A percentile compares a stretch with the other conserved stretches of the same genome.
Evolutionary conservation across 2,329 filamentous ascomycete species (phyloP).

Genomic region (Thelonectria discophora): DNA sequence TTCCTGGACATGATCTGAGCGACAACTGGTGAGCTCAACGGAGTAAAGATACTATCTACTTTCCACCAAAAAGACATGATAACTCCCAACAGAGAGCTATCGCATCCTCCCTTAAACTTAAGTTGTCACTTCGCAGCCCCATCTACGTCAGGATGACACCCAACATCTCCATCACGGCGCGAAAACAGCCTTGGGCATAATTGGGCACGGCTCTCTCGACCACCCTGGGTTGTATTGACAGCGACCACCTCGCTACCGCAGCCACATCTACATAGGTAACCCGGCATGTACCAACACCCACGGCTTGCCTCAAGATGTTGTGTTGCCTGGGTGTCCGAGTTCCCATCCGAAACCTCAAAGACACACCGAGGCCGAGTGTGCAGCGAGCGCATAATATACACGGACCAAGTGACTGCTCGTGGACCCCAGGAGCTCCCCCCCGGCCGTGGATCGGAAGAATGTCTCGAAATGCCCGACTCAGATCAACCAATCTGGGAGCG

Average conservation of each 20-base stretch:
- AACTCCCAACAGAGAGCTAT: no score
- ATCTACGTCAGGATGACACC: background rate
- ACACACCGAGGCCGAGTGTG: background rate
- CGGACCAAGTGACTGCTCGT: background rate
- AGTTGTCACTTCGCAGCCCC: background rate
- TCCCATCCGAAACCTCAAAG: background rate
- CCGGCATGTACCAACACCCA: background rate
- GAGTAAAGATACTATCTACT: no score
- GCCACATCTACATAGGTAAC: background rate
- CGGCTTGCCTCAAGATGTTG: background rate
- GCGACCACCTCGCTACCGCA: background rate
- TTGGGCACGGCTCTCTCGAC: background rate
- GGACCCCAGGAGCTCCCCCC: no score
- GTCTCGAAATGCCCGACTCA: background rate
- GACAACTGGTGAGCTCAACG: no score
- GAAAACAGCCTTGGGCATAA: background rate
- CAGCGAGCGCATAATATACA: background rate
- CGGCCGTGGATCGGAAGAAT: background rate
- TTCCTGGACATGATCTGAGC: no score
- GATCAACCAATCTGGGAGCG: background rate
- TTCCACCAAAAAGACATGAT: no score
- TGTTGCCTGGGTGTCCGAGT: background rate
- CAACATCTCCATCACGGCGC: background rate
- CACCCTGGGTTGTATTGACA: background rate
- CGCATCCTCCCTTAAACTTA: no score